Conservation (phyloP, 2,329 filamentous ascomycete genomes). For the Aaosphaeria pasadenensis region DNA sequence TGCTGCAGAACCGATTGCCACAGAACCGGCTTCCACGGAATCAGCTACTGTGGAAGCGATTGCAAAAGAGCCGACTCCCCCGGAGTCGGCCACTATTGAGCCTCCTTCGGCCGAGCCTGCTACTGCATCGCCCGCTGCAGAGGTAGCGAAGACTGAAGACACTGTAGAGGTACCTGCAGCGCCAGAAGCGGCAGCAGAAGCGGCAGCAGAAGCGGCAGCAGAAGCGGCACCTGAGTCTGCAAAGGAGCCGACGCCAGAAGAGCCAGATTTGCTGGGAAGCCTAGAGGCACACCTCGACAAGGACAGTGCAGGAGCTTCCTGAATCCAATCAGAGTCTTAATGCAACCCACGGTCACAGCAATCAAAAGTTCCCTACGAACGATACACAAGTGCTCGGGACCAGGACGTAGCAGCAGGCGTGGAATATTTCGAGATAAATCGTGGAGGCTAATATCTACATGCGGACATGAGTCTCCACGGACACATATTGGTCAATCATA, state of each 20-base stretch:
- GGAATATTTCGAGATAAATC: too few relatives aligned
- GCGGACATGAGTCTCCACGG: too few relatives aligned
- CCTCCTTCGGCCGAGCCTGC: not conserved
- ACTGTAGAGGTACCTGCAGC: not conserved
- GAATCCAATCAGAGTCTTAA: conserved; percentile 9
- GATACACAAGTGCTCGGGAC: too few relatives aligned
- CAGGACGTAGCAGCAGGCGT: too few relatives aligned
- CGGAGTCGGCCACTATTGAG: not conserved
- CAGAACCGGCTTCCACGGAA: not conserved
- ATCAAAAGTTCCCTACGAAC: too few relatives aligned
- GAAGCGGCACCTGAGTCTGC: not conserved
- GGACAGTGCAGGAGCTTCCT: conserved; percentile 13
- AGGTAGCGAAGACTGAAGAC: not conserved
- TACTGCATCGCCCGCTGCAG: not conserved
- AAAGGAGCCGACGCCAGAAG: conserved; percentile 27
- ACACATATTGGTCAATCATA: too few relatives aligned
- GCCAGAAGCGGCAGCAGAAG: not conserved
- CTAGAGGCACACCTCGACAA: conserved; percentile 45
- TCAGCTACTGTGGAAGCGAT: not conserved
- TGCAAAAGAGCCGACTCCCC: not conserved
- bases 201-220: not conserved
- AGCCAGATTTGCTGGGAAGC: conserved; percentile 47
- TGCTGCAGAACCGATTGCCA: not conserved
- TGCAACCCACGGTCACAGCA: too few relatives aligned
- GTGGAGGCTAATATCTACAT: too few relatives aligned